Percentiles rank a stretch among this genome's conserved stretches.
Evolutionary conservation across 2,329 filamentous ascomycete genomes (phyloP).

Genomic region (Xylaria sp.): DNA sequence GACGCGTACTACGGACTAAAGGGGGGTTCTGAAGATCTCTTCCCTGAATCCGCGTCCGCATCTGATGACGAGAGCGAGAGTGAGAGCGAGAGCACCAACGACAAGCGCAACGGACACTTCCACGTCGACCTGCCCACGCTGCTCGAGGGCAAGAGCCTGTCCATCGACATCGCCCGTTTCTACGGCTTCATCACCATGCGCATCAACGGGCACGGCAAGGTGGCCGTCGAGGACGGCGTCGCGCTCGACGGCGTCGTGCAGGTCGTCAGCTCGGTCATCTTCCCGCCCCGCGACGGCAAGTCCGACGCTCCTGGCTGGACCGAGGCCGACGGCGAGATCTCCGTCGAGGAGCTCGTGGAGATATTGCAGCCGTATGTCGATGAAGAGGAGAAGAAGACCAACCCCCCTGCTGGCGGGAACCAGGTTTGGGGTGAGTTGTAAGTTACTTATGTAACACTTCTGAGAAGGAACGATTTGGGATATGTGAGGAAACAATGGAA

Average conservation of each 20-base stretch:
- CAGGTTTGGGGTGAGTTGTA: slow-evolving; percentile 42
- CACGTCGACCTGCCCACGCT: slow-evolving; percentile 80
- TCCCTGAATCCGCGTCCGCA: neutral
- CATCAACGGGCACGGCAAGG: slow-evolving; percentile 77
- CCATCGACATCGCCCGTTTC: slow-evolving; percentile 76
- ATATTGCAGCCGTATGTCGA: slow-evolving; percentile 54
- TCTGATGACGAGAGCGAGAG: slow-evolving; percentile 41
- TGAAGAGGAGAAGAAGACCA: slow-evolving; percentile 32
- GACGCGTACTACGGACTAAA: slow-evolving; percentile 76
- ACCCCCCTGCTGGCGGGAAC: slow-evolving; percentile 16
- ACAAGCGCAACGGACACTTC: slow-evolving; percentile 61
- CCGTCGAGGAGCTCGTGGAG: slow-evolving; percentile 41
- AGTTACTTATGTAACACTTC: neutral
- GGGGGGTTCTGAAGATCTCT: slow-evolving; percentile 21
- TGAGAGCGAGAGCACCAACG: slow-evolving; percentile 38
- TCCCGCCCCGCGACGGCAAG: slow-evolving; percentile 73
- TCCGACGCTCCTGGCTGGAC: slow-evolving; percentile 59
- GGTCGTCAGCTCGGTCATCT: slow-evolving; percentile 75
- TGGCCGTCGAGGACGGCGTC: slow-evolving; percentile 75
- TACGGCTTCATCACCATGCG: slow-evolving; percentile 77
- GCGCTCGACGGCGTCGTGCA: slow-evolving; percentile 87
- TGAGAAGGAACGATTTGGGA: neutral
- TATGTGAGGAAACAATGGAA: neutral
- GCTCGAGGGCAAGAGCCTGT: slow-evolving; percentile 72
- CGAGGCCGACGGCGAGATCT: slow-evolving; percentile 62